Evolutionary conservation across 805 yeast genomes (phyloP), one percentile per base, ranked within the genome.

Genomic region (Yarrowia sp.): DNA sequence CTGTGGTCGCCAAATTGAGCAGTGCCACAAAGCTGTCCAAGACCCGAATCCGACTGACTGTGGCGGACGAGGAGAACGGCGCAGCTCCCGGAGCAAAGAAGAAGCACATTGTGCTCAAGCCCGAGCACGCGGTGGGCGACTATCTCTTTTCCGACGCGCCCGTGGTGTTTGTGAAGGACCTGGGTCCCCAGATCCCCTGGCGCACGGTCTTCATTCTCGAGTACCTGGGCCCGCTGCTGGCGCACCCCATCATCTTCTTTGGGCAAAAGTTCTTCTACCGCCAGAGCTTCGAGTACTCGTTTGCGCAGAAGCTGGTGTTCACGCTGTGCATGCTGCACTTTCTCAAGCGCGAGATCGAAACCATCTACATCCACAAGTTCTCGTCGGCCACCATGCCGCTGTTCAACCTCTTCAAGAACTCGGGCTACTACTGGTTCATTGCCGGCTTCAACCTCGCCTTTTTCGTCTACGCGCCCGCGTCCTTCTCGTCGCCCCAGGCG

Each of bases 141-240:
- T 80, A 80, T 63, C 82, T 82, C 1, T 70, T 77, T 41, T 44
- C 62, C 6, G 63, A 58, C 13, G 74, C 75, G 0, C 66, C 77
- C 9, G 68, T 78, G 22, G 78, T 91, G 13, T 82, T 76, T 66
- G 88, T 88, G 62, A 92, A 93, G 73, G 99, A 93, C 71, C 78
- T 93, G 65, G 99, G 99, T 19, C 91, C 92, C 0, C 99, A 94
- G 75, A 83, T 94, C 63, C 85, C 86, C 4, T 94, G 97, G 97
- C 82, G 88, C 75, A 81, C 90, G 3, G 98, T 93, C n/a, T 94
- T 85, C 71, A 68, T 90, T 59, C 77, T 90, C 66, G 99, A 94
- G 76, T 94, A 94, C 72, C 68, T 88, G 16, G 98, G 98, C 2
- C 99, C 99, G 9, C 77, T 94, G 62, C 47, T 92, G 39, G 80